These are phyloP conservation scores for Naganishia sp. DNA, from an alignment of 1,284 basidiomycete genomes.

Conservation along the genomic window DNA sequence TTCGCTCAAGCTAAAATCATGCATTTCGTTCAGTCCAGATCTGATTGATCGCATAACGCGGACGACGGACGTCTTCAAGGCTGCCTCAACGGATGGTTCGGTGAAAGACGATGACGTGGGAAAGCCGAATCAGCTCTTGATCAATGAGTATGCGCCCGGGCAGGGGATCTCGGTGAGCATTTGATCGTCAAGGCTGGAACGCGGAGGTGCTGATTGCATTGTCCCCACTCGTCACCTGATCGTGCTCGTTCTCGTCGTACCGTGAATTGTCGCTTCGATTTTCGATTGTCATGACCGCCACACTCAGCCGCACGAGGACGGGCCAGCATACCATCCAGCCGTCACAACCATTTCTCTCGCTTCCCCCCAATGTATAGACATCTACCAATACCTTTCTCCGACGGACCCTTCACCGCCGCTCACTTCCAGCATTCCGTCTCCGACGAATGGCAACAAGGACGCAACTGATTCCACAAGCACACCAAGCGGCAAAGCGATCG, in stretches of 20 bases:
- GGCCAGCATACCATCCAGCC: conserved; percentile 79
- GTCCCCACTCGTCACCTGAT: not conserved
- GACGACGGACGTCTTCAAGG: conserved; percentile 46
- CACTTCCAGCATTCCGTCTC: conserved; percentile 14
- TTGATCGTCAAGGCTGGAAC: no score
- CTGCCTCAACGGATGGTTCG: conserved; percentile 36
- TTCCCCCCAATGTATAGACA: conserved; percentile 79
- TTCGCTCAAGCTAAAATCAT: not conserved
- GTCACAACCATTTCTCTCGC: conserved; percentile 88
- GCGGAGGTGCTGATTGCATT: not conserved
- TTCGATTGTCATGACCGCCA: conserved; percentile 7
- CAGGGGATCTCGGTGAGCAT: conserved; percentile 83
- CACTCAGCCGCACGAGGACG: conserved; percentile 84
- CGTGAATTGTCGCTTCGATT: not conserved
- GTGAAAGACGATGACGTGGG: conserved; percentile 56
- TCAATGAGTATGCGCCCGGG: conserved; percentile 85
- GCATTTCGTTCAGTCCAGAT: conserved; percentile 63
- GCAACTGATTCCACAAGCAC: not conserved
- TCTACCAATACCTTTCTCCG: conserved; percentile 66
- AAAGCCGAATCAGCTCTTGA: conserved; percentile 78
- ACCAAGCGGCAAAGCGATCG: conserved; percentile 54
- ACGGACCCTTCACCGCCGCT: conserved; percentile 49
- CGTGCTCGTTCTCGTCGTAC: not conserved
- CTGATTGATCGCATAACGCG: conserved; percentile 66
- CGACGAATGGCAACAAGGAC: not conserved